Evolutionary conservation across 257 asterid species (phyloP), one percentile per base, ranked within the genome.

Genomic region (Lycium ferocissimum): DNA sequence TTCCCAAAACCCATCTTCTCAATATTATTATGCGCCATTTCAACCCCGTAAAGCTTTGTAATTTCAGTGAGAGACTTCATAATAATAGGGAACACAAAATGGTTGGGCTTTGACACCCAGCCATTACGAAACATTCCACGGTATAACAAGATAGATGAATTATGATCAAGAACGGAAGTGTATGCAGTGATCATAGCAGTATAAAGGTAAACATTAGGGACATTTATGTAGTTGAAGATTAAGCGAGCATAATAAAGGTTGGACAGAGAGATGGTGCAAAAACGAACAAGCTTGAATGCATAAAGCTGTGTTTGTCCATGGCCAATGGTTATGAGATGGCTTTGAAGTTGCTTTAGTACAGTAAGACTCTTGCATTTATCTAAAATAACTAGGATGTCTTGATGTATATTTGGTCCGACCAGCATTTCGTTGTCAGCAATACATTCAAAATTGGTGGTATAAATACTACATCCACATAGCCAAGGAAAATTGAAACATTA

Each of bases 301-400:
- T 93, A 94, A 89, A 94, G 91, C 85, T 92, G 97, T 22, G 92
- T 92, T 61, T 86, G 84, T 87, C 90, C 91, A 82, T 93, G 93
- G 33, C 99, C 98, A 75, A 92, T 88, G 2, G 92, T 63, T 66
- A 92, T 88, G 88, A 94, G 93, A 84, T 90, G 92, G 83, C 95
- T 83, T 80, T 95, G 99, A 79, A 95, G 97, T 22, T 93, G 99
- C 80, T 85, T 88, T 87, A 94, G 95, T 84, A 93, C 98, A 70
- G 84, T 86, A 80, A 91, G 87, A 83, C 49, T 73, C 47, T 4
- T 88, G 93, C 95, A 95, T 86, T 86, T 91, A 59, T 89, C 93
- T 71, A 94, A 90, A 78, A 92, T 83, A 18, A 91, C 17, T 72
- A 87, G 91, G 9, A 92, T 88, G 40, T 88, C 88, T 80, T 89